Evolutionary conservation across 129 eudicot species (phyloP).

Genomic region (Gnaphalium uliginosum): DNA sequence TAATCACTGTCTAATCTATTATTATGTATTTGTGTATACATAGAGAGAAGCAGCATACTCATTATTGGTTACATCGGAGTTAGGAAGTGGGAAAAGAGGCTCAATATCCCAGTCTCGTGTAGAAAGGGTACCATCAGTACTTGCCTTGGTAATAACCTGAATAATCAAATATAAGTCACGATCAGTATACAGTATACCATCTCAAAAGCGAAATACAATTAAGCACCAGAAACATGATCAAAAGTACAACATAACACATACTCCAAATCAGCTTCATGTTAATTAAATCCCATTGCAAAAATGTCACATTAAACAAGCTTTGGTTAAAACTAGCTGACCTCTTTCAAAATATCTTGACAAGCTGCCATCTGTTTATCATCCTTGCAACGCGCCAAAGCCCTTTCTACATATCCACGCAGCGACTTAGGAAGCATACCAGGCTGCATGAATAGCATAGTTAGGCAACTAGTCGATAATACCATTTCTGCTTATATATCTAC

Average conservation of each 20-base stretch:
- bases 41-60: constrained; percentile 42
- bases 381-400: constrained; percentile 98
- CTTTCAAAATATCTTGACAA: constrained; percentile 79
- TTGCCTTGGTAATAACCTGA: too few species aligned
- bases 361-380: constrained; percentile 83
- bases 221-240: constrained; percentile 21
- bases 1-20: constrained; percentile 3
- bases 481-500: not conserved
- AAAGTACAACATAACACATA: not conserved
- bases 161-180: not conserved
- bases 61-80: constrained; percentile 40
- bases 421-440: constrained; percentile 82
- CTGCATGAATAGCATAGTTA: constrained; percentile 43
- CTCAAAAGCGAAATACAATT: not conserved
- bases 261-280: not conserved
- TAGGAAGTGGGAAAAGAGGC: constrained; percentile 84
- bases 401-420: constrained; percentile 95
- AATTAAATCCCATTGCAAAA: not conserved
- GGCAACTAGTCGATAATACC: constrained; percentile 1
- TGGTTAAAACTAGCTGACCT: constrained; percentile 42
- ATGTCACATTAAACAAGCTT: constrained; percentile 1
- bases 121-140: constrained; percentile 77
- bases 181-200: constrained; percentile 1
- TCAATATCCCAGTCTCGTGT: constrained; percentile 94
- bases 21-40: not conserved